phyloP scores from a whole-genome alignment of 169 alveolate genomes.

The Plasmodium sp. region DNA sequence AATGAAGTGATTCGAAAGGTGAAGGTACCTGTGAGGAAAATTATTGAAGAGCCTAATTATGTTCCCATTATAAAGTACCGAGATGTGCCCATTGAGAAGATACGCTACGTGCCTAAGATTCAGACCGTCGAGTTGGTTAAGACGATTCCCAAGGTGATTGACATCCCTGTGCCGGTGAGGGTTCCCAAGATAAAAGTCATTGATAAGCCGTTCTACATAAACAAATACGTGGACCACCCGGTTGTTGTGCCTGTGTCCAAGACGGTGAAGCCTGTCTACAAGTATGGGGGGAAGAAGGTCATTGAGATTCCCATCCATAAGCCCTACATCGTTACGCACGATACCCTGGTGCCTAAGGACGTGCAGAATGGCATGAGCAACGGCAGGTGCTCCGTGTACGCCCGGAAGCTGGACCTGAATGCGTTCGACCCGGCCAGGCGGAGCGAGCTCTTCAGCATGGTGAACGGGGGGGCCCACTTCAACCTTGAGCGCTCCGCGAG shows the following conservation, averaged over 20 bases:
- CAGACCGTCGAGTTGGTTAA: slow-evolving; percentile 82
- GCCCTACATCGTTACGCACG: slow-evolving; percentile 85
- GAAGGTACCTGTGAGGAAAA: slow-evolving; percentile 81
- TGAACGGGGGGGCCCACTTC: slow-evolving; percentile 17
- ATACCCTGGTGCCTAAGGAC: slow-evolving; percentile 64
- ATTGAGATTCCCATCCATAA: slow-evolving; percentile 84
- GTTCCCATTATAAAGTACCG: slow-evolving; percentile 83
- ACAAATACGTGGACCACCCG: slow-evolving; percentile 83
- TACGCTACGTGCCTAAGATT: slow-evolving; percentile 81
- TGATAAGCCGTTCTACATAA: slow-evolving; percentile 81
- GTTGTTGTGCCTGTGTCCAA: slow-evolving; percentile 84
- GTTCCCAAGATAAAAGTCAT: slow-evolving; percentile 81
- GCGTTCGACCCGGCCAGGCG: slow-evolving; percentile 20
- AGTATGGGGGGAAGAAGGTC: slow-evolving; percentile 79
- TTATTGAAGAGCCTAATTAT: slow-evolving; percentile 81
- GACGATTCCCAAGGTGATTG: slow-evolving; percentile 81
- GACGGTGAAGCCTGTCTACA: slow-evolving; percentile 79
- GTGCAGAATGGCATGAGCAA: slow-evolving; percentile 20
- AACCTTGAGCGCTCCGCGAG: slow-evolving; percentile 56
- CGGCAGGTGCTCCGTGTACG: slow-evolving; percentile 59
- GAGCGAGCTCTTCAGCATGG: slow-evolving; percentile 38
- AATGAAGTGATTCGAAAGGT: slow-evolving; percentile 83
- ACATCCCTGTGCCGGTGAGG: slow-evolving; percentile 84
- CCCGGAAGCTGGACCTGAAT: slow-evolving; percentile 37
- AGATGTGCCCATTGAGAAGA: slow-evolving; percentile 85